These are phyloP conservation scores for Aureobasidium sp. DNA, from an alignment of 2,329 filamentous ascomycete genomes.

Conservation along the genomic window DNA sequence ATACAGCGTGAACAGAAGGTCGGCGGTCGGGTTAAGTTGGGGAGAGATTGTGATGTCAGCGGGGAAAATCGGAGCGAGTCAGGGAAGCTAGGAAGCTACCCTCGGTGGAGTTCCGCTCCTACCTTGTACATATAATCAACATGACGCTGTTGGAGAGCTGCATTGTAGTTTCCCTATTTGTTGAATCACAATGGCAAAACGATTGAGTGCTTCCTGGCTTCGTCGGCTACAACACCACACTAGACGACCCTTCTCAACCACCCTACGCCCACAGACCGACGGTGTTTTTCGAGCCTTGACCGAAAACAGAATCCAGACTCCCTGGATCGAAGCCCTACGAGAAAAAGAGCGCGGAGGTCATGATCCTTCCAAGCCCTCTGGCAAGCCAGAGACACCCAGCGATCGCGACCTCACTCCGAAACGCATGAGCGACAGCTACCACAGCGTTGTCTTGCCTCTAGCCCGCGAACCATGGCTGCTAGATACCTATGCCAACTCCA, in stretches of 20 bases:
- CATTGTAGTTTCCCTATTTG: not conserved
- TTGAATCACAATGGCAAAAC: not conserved
- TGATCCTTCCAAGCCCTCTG: slow-evolving; percentile 23
- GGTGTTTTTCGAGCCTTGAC: slow-evolving; percentile 54
- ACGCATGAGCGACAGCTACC: slow-evolving; percentile 63
- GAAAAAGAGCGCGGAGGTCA: slow-evolving; percentile 36
- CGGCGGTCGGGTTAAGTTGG: not conserved
- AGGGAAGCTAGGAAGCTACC: not conserved
- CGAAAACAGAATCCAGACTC: slow-evolving; percentile 52
- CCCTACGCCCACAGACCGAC: slow-evolving; percentile 33
- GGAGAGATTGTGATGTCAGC: slow-evolving; percentile 3
- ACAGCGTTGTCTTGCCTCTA: slow-evolving; percentile 59
- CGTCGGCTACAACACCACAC: not conserved
- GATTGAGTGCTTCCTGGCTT: not conserved
- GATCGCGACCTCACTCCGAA: slow-evolving; percentile 54
- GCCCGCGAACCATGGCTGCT: slow-evolving; percentile 68
- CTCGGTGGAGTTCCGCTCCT: not conserved
- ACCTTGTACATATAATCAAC: not conserved
- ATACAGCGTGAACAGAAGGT: not conserved
- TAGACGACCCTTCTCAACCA: slow-evolving; percentile 1
- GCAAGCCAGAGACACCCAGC: slow-evolving; percentile 26
- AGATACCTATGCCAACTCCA: slow-evolving; percentile 69
- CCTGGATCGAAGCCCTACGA: slow-evolving; percentile 58
- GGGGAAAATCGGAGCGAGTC: slow-evolving; percentile 3
- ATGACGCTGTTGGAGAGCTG: not conserved